These are phyloP conservation scores for Russula sp. DNA, from an alignment of 768 basidiomycete species.

Conservation along the genomic window DNA sequence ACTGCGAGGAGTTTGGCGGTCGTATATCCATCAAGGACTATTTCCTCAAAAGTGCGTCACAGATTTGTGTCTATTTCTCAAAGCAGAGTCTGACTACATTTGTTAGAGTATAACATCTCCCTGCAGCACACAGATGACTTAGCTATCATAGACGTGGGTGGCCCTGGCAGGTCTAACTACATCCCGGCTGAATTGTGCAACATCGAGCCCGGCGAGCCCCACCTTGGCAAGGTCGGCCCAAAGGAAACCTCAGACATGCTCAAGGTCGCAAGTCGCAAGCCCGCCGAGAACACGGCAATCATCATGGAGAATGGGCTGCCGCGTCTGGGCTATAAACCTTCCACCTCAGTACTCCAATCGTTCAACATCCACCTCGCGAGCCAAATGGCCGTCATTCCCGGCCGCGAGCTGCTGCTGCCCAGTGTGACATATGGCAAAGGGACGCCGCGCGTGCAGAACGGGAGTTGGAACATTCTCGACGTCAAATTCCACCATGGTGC, in stretches of 20 bases:
- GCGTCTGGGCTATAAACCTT: conserved; percentile 49
- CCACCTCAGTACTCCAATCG: conserved; percentile 40
- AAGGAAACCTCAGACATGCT: conserved; percentile 71
- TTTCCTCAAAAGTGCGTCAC: conserved; percentile 55
- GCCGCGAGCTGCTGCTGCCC: conserved; percentile 61
- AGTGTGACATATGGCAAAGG: conserved; percentile 51
- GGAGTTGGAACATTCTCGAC: conserved; percentile 73
- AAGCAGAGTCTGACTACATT: not conserved
- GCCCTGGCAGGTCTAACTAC: conserved; percentile 36
- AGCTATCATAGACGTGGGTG: conserved; percentile 40
- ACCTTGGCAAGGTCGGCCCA: conserved; percentile 58
- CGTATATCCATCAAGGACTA: conserved; percentile 59
- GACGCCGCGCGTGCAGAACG: conserved; percentile 48
- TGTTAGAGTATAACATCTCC: conserved; percentile 55
- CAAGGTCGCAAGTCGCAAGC: conserved; percentile 59
- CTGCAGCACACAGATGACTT: conserved; percentile 43
- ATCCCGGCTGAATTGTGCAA: conserved; percentile 72
- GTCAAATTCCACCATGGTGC: conserved; percentile 64
- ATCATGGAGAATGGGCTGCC: conserved; percentile 61
- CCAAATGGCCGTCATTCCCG: conserved; percentile 64
- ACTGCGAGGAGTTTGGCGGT: conserved; percentile 55
- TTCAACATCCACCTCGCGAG: conserved; percentile 58
- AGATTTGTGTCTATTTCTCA: not conserved
- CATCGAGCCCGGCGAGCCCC: conserved; percentile 57
- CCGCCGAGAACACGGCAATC: conserved; percentile 52